Conservation (phyloP, 495 filamentous ascomycete genomes). For the Trichoderma reesei region DNA sequence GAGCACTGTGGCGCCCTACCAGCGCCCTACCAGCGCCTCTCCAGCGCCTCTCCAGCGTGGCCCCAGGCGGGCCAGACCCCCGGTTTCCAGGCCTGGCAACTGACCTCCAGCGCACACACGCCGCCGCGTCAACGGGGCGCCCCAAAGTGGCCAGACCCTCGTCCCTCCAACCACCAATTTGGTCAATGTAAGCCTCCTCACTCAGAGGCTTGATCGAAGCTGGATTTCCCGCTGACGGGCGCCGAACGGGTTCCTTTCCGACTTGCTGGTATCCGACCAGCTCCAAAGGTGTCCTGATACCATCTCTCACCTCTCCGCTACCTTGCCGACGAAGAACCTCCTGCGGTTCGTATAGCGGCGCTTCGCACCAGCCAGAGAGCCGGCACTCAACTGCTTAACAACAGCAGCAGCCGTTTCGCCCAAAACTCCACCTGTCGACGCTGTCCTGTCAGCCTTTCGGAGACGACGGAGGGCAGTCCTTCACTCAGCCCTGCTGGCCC, state of each 20-base stretch:
- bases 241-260: not conserved
- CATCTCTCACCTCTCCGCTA: too few relatives aligned
- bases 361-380: too few relatives aligned
- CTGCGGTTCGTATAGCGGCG: too few relatives aligned
- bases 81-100: not conserved
- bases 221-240: not conserved
- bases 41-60: not conserved
- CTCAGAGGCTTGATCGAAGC: not conserved
- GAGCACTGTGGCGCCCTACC: too few relatives aligned
- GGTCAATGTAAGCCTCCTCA: constrained; percentile 1
- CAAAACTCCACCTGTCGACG: not conserved
- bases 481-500: not conserved
- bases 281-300: not conserved
- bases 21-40: not conserved
- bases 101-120: not conserved
- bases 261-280: not conserved
- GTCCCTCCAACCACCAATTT: not conserved
- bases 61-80: not conserved
- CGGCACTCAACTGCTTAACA: too few relatives aligned
- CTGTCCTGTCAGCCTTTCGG: constrained; percentile 3
- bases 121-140: not conserved
- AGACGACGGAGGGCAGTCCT: not conserved
- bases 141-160: too few relatives aligned
- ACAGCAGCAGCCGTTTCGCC: not conserved
- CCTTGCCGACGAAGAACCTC: too few relatives aligned